Conservation (phyloP, 192 early-diverging fungal species). For the Dispira simplex region DNA sequence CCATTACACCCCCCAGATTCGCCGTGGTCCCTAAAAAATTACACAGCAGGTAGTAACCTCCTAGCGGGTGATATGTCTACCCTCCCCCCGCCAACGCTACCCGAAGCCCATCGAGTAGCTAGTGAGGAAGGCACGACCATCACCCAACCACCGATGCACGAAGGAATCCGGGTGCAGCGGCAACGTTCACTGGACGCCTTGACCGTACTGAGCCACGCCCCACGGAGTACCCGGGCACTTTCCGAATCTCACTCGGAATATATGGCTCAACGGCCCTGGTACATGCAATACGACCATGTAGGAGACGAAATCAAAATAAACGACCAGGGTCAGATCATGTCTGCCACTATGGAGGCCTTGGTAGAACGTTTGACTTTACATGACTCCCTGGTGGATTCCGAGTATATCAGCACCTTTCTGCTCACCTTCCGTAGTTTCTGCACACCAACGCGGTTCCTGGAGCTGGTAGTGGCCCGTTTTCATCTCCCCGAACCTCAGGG, state of each 20-base stretch:
- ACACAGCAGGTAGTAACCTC: neutral
- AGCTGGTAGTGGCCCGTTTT: slow-evolving; percentile 49
- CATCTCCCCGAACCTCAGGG: slow-evolving; percentile 32
- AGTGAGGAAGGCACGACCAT: neutral
- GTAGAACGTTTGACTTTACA: slow-evolving; percentile 60
- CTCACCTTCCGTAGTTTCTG: slow-evolving; percentile 78
- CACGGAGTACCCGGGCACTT: too few species aligned
- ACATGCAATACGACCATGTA: slow-evolving; percentile 36
- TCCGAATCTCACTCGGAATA: too few species aligned
- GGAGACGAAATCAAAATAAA: slow-evolving; percentile 41
- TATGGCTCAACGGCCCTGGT: slow-evolving; percentile 21
- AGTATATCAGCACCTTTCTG: slow-evolving; percentile 58
- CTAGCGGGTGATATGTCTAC: neutral
- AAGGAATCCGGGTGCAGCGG: neutral
- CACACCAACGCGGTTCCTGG: slow-evolving; percentile 42
- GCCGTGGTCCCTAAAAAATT: neutral
- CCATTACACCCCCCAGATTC: neutral
- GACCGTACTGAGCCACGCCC: neutral
- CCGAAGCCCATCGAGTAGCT: slow-evolving; percentile 6
- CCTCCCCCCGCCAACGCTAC: slow-evolving; percentile 5
- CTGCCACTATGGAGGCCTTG: slow-evolving; percentile 48
- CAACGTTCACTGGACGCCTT: slow-evolving; percentile 11
- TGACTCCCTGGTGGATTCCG: slow-evolving; percentile 36
- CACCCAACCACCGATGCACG: neutral
- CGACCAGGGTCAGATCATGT: slow-evolving; percentile 53